Base-by-base conservation (phyloP, 2,329 filamentous ascomycete species). In the Lachnellula cervina region DNA sequence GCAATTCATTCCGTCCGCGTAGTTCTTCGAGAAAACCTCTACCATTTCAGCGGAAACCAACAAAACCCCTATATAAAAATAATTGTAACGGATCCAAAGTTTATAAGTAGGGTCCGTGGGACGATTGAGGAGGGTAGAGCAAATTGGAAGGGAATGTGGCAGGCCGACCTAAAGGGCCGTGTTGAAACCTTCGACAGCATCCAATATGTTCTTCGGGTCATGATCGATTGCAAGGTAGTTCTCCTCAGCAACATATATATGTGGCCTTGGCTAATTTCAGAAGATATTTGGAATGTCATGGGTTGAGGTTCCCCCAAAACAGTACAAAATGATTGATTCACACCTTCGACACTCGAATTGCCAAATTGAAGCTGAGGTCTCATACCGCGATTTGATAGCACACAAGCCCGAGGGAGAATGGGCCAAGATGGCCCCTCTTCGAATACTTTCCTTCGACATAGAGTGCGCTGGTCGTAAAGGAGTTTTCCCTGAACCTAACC, bases 391-490 rank as follows among this genome's bases (percentile, higher is more conserved):
- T 66, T 77, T 99, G 8, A 85, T 97, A 60, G 86, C 94, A 9
- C 93, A 97, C 71, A 84, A 89, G 49, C 85, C 92, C 2, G 88
- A 94, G 62, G 93, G 92, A 17, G 92, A 97, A 69, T 99, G 93
- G 91, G 90, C 90, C 28, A 99, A 97, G 74, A 97, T 97, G 86
- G 94, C 95, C 0, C 94, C 94, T 0, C 77, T 99, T 3, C 86
- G 94, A 59, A 88, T 96, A 47, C 74, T 99, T 46, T 97, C 94
- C 4, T 97, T 99, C 68, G 94, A 99, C 82, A 99, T 99, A 65
- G 94, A 99, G 73, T 99, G 94, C 72, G 94, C 94, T 64, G 94
- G 94, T 51, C 88, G 95, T 64, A 97, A 99, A 74, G 94, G 94
- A 62, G 88, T 99, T 68, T 99, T 99, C 68, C 94, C 95, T 0